These are phyloP conservation scores for Apiotrichum gracile DNA, from an alignment of 1,284 basidiomycete species.

Conservation along the genomic window DNA sequence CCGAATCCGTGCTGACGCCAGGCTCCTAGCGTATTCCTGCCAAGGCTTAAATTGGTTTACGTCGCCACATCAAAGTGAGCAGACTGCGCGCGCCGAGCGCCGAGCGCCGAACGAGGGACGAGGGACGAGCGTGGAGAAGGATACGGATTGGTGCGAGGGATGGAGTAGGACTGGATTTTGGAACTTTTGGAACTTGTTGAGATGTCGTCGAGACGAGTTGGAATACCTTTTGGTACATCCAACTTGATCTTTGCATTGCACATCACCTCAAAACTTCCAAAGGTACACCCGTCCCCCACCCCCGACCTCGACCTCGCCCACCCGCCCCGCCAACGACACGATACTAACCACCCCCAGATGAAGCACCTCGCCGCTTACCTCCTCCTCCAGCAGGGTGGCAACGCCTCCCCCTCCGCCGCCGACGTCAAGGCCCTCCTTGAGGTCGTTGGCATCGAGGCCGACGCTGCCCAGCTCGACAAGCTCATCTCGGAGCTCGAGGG, in stretches of 20 bases:
- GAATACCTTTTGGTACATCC: too few species aligned
- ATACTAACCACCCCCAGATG: conserved; percentile 57
- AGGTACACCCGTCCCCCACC: background rate
- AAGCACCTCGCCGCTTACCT: conserved; percentile 97
- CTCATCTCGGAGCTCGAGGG: conserved; percentile 88
- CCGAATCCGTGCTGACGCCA: background rate
- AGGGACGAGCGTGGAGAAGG: background rate
- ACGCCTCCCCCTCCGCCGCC: conserved; percentile 73
- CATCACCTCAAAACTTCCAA: background rate
- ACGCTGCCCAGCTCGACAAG: conserved; percentile 74
- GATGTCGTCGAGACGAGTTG: too few species aligned
- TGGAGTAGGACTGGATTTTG: background rate
- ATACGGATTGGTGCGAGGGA: background rate
- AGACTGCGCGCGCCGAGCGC: background rate
- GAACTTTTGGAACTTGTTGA: too few species aligned
- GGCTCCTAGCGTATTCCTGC: conserved; percentile 45
- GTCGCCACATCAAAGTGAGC: conserved; percentile 30
- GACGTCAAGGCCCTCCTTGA: conserved; percentile 87
- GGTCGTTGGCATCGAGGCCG: conserved; percentile 83
- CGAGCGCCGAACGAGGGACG: background rate
- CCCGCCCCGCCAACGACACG: background rate
- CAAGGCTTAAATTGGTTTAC: conserved; percentile 48
- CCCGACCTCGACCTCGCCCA: background rate
- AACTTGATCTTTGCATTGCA: too few species aligned
- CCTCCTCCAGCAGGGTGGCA: conserved; percentile 92